These are phyloP conservation scores for Penicillium canescens DNA, from an alignment of 495 filamentous ascomycete species.

Conservation along the genomic window DNA sequence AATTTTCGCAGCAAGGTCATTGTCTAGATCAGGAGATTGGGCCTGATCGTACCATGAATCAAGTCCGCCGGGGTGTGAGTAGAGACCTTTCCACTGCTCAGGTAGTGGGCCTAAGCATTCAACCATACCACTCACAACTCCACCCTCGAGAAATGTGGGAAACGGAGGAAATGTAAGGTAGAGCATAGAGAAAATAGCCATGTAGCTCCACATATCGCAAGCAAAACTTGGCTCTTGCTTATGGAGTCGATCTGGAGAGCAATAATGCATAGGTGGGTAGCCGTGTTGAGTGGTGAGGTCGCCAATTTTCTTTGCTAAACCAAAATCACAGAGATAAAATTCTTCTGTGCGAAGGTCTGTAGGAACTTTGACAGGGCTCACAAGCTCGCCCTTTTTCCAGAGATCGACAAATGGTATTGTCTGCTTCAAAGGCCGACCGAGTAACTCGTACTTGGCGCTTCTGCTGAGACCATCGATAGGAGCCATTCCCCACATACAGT, in stretches of 20 bases:
- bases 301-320: constrained; percentile 34
- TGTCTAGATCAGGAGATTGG: constrained; percentile 2
- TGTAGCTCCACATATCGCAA: constrained; percentile 18
- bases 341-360: constrained; percentile 28
- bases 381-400: constrained; percentile 19
- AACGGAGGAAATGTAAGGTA: constrained; percentile 15
- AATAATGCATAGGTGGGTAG: constrained; percentile 12
- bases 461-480: constrained; percentile 18
- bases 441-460: constrained; percentile 20
- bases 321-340: constrained; percentile 56
- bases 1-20: constrained; percentile 20
- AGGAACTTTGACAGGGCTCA: constrained; percentile 13
- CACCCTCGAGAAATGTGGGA: constrained; percentile 7
- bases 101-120: constrained; percentile 16
- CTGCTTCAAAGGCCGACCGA: constrained; percentile 26
- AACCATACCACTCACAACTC: constrained; percentile 14
- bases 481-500: constrained; percentile 25
- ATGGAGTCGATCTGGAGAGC: constrained; percentile 17
- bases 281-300: constrained; percentile 12
- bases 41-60: constrained; percentile 19
- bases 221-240: constrained; percentile 13
- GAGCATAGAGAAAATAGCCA: constrained; percentile 15
- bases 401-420: constrained; percentile 17
- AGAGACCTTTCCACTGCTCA: constrained; percentile 12
- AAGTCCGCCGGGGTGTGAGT: constrained; percentile 8